These are phyloP conservation scores for Cercophora sp. DNA, from an alignment of 495 filamentous ascomycete genomes.

Conservation along the genomic window DNA sequence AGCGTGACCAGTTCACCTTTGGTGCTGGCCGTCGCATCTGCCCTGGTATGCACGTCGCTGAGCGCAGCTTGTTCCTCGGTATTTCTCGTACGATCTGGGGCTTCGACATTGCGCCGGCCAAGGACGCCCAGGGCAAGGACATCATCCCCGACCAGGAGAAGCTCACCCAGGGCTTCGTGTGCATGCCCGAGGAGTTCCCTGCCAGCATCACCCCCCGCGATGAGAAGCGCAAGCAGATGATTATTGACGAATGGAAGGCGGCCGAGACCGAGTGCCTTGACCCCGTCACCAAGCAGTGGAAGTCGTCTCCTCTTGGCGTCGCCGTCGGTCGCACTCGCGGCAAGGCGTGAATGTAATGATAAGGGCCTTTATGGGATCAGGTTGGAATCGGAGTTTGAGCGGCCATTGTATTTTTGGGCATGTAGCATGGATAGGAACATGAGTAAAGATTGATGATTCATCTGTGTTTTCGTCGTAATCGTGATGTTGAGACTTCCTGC, in stretches of 20 bases:
- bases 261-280: constrained; percentile 34
- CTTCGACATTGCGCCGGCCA: constrained; percentile 42
- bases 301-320: constrained; percentile 13
- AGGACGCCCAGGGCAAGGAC: constrained; percentile 29
- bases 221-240: constrained; percentile 23
- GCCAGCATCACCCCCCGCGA: constrained; percentile 33
- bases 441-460: too few relatives aligned
- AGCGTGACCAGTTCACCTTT: constrained; percentile 48
- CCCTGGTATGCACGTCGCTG: constrained; percentile 55
- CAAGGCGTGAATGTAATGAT: constrained; percentile 12
- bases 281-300: constrained; percentile 30
- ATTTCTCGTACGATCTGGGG: constrained; percentile 52
- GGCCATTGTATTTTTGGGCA: not conserved
- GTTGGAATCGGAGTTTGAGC: not conserved
- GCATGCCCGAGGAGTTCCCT: constrained; percentile 37
- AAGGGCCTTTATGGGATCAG: not conserved
- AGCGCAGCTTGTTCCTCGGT: constrained; percentile 50
- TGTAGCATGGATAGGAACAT: too few relatives aligned
- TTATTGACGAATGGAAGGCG: constrained; percentile 33
- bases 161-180: constrained; percentile 42
- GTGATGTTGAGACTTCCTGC: too few relatives aligned
- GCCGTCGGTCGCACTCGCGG: constrained; percentile 9
- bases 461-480: too few relatives aligned
- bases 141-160: constrained; percentile 39
- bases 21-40: constrained; percentile 59